Conservation (phyloP, 2,329 filamentous ascomycete genomes). For the Pseudocercospora ulei region DNA sequence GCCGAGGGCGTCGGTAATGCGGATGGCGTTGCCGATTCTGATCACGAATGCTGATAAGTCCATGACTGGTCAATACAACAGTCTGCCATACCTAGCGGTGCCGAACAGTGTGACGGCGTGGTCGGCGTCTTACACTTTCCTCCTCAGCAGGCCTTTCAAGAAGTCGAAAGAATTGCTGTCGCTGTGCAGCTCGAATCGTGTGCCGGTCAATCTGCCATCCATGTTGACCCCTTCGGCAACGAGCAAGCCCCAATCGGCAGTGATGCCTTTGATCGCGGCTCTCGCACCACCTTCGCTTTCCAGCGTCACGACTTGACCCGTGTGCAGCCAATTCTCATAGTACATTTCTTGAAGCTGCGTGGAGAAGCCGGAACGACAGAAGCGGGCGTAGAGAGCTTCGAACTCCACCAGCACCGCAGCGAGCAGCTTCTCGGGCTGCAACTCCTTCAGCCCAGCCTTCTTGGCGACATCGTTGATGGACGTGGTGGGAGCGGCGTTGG, state of each 20-base stretch:
- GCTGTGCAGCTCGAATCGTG: constrained; percentile 74
- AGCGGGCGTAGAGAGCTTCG: constrained; percentile 65
- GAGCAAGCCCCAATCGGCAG: constrained; percentile 80
- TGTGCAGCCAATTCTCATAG: constrained; percentile 79
- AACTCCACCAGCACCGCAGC: constrained; percentile 70
- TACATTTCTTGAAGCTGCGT: constrained; percentile 63
- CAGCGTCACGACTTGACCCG: constrained; percentile 56
- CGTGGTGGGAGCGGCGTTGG: constrained; percentile 79
- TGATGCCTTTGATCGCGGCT: constrained; percentile 77
- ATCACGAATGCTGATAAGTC: background rate
- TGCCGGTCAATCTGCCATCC: constrained; percentile 62
- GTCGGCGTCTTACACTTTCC: constrained; percentile 52
- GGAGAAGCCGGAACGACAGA: constrained; percentile 67
- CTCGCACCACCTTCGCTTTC: constrained; percentile 67
- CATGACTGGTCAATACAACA: background rate
- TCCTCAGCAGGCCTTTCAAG: constrained; percentile 74
- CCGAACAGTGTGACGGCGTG: background rate
- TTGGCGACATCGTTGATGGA: constrained; percentile 64
- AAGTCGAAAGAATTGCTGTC: constrained; percentile 99
- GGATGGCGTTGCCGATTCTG: background rate
- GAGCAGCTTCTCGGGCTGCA: constrained; percentile 63
- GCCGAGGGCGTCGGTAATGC: background rate
- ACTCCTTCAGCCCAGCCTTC: constrained; percentile 37
- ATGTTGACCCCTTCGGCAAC: constrained; percentile 71
- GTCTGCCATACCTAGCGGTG: no score